These are phyloP conservation scores for Pseudoturritis turrita DNA, from an alignment of 345 rosid genomes.

Conservation along the genomic window DNA sequence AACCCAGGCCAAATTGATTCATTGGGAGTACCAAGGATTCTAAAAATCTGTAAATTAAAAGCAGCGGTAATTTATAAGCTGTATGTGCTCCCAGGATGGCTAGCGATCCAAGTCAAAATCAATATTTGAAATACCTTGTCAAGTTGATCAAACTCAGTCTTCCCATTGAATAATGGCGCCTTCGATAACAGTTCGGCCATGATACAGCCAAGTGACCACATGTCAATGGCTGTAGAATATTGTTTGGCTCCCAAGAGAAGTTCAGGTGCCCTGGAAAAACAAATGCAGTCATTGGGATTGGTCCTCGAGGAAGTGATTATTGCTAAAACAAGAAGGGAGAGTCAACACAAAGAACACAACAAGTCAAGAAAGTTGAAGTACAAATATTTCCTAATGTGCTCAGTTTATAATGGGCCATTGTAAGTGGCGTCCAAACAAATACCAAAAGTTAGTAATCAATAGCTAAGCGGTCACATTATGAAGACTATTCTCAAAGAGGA, in stretches of 20 bases:
- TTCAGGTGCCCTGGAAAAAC: slow-evolving; percentile 88
- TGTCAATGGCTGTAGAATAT: slow-evolving; percentile 98
- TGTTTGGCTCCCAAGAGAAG: slow-evolving; percentile 91
- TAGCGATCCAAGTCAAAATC: slow-evolving; percentile 1
- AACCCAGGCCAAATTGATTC: slow-evolving; percentile 98
- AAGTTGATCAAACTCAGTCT: slow-evolving; percentile 93
- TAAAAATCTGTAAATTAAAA: slow-evolving; percentile 61
- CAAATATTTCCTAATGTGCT: background rate
- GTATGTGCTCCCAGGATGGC: background rate
- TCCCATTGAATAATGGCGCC: slow-evolving; percentile 90
- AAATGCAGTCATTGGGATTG: slow-evolving; percentile 26
- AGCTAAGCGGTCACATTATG: background rate
- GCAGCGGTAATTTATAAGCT: background rate
- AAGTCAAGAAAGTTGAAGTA: slow-evolving; percentile 2
- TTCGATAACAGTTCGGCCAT: slow-evolving; percentile 94
- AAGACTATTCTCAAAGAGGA: background rate
- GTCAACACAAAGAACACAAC: slow-evolving; percentile 15
- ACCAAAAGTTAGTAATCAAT: background rate
- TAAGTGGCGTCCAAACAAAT: background rate
- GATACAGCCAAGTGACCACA: slow-evolving; percentile 99
- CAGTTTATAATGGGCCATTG: background rate
- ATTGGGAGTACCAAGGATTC: slow-evolving; percentile 88
- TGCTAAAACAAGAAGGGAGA: slow-evolving; percentile 22
- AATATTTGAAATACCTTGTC: slow-evolving; percentile 62
- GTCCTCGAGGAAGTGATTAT: slow-evolving; percentile 11